Evolutionary conservation across 1,284 basidiomycete species (phyloP).

Genomic region (Exobasidium cylindrosporum): DNA sequence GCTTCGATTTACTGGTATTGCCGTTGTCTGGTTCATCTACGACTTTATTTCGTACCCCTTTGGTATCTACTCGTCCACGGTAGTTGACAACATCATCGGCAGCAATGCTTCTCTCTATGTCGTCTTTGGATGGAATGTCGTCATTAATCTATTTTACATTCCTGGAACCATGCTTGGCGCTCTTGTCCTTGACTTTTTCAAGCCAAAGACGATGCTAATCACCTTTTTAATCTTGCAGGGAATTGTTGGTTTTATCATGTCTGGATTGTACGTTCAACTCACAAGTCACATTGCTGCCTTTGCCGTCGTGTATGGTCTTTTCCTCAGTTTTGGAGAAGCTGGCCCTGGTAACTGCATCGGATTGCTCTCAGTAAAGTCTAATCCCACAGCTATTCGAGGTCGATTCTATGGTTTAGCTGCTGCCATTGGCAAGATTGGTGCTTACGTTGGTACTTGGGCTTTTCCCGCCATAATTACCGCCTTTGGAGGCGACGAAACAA

Average conservation of each 20-base stretch:
- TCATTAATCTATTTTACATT: slow-evolving; percentile 40
- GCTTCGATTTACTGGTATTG: slow-evolving; percentile 67
- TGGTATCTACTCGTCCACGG: not conserved
- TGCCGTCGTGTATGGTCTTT: slow-evolving; percentile 80
- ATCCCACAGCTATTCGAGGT: slow-evolving; percentile 40
- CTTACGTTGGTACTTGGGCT: slow-evolving; percentile 38
- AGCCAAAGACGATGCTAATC: slow-evolving; percentile 42
- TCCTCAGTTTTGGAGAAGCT: slow-evolving; percentile 78
- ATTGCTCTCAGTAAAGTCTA: not conserved
- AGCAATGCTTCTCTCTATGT: slow-evolving; percentile 14
- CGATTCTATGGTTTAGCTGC: slow-evolving; percentile 59
- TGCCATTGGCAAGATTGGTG: slow-evolving; percentile 72
- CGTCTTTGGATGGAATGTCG: slow-evolving; percentile 39
- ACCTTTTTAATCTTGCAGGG: slow-evolving; percentile 41
- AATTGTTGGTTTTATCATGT: slow-evolving; percentile 62
- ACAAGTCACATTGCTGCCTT: slow-evolving; percentile 57
- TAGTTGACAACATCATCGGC: not conserved
- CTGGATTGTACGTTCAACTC: slow-evolving; percentile 37
- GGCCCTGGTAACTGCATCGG: slow-evolving; percentile 56
- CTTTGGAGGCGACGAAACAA: slow-evolving; percentile 13
- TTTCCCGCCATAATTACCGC: slow-evolving; percentile 34
- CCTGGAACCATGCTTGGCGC: slow-evolving; percentile 33
- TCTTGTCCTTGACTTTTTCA: slow-evolving; percentile 61
- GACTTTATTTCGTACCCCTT: slow-evolving; percentile 7
- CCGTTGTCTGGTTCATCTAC: slow-evolving; percentile 64